Evolutionary conservation across 768 basidiomycete genomes (phyloP), one percentile per base, ranked within the genome.

Genomic region (Termitomyces sp.): DNA sequence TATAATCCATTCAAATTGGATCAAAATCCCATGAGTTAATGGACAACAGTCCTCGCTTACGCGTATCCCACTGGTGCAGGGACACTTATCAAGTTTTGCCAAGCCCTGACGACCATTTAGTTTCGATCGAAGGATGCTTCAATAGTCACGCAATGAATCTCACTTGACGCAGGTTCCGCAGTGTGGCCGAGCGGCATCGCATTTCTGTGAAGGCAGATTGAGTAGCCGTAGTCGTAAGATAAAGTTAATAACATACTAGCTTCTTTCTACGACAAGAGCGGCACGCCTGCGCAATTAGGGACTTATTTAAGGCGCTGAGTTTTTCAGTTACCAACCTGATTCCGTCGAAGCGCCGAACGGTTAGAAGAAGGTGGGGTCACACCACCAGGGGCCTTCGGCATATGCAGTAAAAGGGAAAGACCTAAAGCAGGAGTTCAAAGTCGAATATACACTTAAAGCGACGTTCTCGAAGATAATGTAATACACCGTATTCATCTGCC

Each of bases 1-100:
- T 92, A 64, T 22, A 60, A 50, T 33, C 20, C 55, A 57, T 51
- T 52, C 41, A 58, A 20, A 42, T 34, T 54, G 15, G 18, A 42
- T 62, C 50, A 62, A 47, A 49, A 50, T 61, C 65, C 56, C 24
- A 52, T 22, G 39, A 28, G 51, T 24, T 42, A 51, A 31, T 22
- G 28, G 29, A 20, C 55, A 24, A 55, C n/a, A 47, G 52, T 54
- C 42, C 45, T 20, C 36, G 74, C 88, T 70, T 66, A 92, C 90
- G 86, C 85, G 73, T 91, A 93, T 64, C 92, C 91, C 28, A 87
- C 81, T 49, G 91, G 91, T 8, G 92, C 87, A 8, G 91, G 91
- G 33, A 93, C 91, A 64, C 89, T 88, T 60, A 92, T 84, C 58
- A 87, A 73, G 16, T 88, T 82, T 62, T 90, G 83, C 89, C 90